Evolutionary conservation across 2,329 filamentous ascomycete species (phyloP).

Genomic region (Camillea tinctor): DNA sequence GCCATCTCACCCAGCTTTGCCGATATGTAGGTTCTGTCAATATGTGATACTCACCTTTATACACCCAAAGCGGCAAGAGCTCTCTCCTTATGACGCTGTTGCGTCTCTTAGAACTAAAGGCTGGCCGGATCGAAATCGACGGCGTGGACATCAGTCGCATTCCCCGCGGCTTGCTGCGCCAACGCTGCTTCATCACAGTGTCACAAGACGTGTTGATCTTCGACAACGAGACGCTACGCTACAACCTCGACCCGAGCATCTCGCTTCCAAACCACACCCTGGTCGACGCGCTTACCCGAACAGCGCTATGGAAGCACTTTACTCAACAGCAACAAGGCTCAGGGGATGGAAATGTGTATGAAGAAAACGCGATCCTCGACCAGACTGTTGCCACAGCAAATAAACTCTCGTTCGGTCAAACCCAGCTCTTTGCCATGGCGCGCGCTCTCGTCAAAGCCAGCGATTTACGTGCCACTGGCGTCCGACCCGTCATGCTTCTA

Average conservation of each 20-base stretch:
- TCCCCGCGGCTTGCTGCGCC: constrained; percentile 22
- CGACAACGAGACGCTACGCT: constrained; percentile 27
- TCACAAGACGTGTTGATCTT: constrained; percentile 31
- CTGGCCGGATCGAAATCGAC: constrained; percentile 30
- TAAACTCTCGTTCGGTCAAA: constrained; percentile 33
- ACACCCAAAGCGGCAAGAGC: constrained; percentile 38
- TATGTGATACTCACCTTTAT: background rate
- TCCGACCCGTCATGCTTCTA: constrained; percentile 33
- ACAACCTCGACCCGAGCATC: constrained; percentile 29
- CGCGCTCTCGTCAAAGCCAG: constrained; percentile 29
- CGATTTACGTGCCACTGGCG: constrained; percentile 4
- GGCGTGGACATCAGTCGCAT: constrained; percentile 28
- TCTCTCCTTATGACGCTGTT: constrained; percentile 18
- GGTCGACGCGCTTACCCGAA: constrained; percentile 13
- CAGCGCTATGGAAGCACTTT: constrained; percentile 18
- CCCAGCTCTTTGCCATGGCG: constrained; percentile 34
- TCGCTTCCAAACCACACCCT: constrained; percentile 20
- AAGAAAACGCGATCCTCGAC: constrained; percentile 24
- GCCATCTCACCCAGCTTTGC: too few species aligned
- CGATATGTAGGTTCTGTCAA: background rate
- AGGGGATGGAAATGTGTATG: background rate
- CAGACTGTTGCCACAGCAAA: constrained; percentile 24
- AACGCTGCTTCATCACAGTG: constrained; percentile 31
- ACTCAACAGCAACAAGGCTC: background rate
- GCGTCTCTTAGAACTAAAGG: constrained; percentile 25